A percentile compares a stretch with the other conserved stretches of the same genome.
phyloP scores from a whole-genome alignment of 2,329 filamentous ascomycete species.

The Didymella lethalis region DNA sequence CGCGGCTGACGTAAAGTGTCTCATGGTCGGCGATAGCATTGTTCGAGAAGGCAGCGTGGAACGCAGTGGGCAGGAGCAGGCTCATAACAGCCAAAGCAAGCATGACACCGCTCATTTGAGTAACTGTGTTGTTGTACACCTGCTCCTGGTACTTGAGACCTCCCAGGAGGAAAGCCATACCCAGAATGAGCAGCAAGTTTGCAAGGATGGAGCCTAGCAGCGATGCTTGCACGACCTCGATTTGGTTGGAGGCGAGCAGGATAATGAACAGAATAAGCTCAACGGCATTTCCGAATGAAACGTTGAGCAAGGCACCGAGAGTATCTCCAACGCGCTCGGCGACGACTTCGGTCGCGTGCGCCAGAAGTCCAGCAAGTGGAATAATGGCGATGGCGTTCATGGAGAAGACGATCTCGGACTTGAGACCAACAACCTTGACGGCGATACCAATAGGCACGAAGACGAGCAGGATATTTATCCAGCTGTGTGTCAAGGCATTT shows the following conservation, averaged over 20 bases:
- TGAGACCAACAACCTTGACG: constrained; percentile 58
- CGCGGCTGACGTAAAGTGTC: constrained; percentile 85
- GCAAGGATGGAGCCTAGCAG: constrained; percentile 88
- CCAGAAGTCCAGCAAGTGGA: constrained; percentile 58
- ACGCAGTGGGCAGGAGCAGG: constrained; percentile 87
- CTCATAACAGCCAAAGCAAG: constrained; percentile 91
- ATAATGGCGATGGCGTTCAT: constrained; percentile 62
- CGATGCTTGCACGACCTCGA: constrained; percentile 90
- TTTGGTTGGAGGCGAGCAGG: constrained; percentile 68
- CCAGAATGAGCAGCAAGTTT: constrained; percentile 86
- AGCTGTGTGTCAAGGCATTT: constrained; percentile 73
- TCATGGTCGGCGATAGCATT: constrained; percentile 68
- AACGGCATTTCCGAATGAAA: constrained; percentile 62
- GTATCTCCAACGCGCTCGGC: constrained; percentile 59
- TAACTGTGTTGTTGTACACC: constrained; percentile 94
- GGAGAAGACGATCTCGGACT: constrained; percentile 57
- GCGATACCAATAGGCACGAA: constrained; percentile 82
- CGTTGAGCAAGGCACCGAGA: constrained; percentile 59
- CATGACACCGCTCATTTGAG: constrained; percentile 94
- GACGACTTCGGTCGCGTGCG: constrained; percentile 60
- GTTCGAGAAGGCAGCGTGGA: constrained; percentile 84
- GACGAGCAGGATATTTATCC: constrained; percentile 77
- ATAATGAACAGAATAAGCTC: constrained; percentile 61
- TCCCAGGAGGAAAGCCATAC: constrained; percentile 89
- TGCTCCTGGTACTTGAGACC: constrained; percentile 89